Conservation (phyloP, 140 eudicot genomes). For the Bidens hawaiensis region DNA sequence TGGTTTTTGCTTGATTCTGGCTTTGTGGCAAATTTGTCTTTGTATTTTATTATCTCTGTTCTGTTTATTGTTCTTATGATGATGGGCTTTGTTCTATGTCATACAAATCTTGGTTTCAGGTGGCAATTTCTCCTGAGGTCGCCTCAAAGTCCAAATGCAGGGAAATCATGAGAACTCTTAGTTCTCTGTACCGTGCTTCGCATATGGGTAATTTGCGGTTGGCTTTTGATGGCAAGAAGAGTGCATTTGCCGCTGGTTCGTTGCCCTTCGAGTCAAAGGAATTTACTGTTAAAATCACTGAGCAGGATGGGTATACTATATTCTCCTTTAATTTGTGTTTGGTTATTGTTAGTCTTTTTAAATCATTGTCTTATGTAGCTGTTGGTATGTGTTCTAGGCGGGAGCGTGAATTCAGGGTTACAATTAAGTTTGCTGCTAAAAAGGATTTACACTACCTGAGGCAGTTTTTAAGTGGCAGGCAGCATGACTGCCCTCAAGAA, state of each 20-base stretch:
- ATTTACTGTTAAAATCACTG: conserved; percentile 41
- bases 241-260: conserved; percentile 55
- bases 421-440: conserved; percentile 61
- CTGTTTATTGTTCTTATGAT: no score
- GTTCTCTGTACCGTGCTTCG: conserved; percentile 14
- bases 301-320: conserved; percentile 26
- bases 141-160: conserved; percentile 46
- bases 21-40: no score
- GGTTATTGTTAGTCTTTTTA: neutral
- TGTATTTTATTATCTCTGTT: no score
- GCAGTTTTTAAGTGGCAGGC: conserved; percentile 41
- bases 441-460: conserved; percentile 53
- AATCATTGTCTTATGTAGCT: neutral
- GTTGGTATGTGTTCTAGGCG: conserved; percentile 31
- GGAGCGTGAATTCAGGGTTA: conserved; percentile 50
- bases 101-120: conserved; percentile 30
- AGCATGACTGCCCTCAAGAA: conserved; percentile 62
- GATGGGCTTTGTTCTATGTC: neutral
- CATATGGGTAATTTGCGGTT: conserved; percentile 40
- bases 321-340: neutral
- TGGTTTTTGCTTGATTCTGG: no score
- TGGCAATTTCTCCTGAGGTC: conserved; percentile 62
- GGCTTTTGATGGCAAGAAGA: conserved; percentile 77
- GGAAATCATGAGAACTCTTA: conserved; percentile 42
- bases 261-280: conserved; percentile 71